These are phyloP conservation scores for Microcyclosporella mali DNA, from an alignment of 2,329 filamentous ascomycete species.

Conservation along the genomic window DNA sequence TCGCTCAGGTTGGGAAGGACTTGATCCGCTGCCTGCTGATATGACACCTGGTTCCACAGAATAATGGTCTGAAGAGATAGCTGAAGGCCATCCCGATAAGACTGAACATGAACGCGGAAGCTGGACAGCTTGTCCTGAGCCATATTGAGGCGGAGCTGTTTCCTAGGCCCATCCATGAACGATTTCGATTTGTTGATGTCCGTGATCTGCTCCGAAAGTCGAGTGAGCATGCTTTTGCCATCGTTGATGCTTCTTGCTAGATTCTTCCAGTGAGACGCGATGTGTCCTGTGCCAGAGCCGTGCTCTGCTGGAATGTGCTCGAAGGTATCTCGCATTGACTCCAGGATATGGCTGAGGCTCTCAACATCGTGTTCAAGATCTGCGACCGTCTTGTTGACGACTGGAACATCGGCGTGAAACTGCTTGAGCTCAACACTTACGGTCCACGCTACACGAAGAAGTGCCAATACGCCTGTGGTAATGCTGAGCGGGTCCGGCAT, in stretches of 20 bases:
- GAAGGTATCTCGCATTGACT: neutral
- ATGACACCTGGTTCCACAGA: slow-evolving; percentile 1
- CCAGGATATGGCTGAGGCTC: neutral
- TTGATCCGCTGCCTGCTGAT: neutral
- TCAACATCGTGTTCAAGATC: neutral
- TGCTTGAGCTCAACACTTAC: neutral
- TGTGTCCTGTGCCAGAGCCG: neutral
- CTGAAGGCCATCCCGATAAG: slow-evolving; percentile 2
- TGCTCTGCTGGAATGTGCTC: neutral
- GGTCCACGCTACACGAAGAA: neutral
- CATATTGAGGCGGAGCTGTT: slow-evolving; percentile 5
- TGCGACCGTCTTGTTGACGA: neutral
- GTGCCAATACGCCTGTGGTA: neutral
- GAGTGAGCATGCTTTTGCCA: neutral
- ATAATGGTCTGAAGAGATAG: slow-evolving; percentile 3
- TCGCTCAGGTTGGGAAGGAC: slow-evolving; percentile 1
- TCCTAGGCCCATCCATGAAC: neutral
- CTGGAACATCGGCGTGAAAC: neutral
- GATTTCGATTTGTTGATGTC: slow-evolving; percentile 1
- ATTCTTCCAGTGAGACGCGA: slow-evolving; percentile 3
- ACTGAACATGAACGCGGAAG: slow-evolving; percentile 1
- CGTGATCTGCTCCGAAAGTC: neutral
- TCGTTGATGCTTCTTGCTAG: neutral
- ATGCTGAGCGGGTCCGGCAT: neutral
- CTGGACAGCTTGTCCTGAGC: slow-evolving; percentile 1